Conservation (phyloP, 305 asterid genomes). For the Fraxinus velutina region DNA sequence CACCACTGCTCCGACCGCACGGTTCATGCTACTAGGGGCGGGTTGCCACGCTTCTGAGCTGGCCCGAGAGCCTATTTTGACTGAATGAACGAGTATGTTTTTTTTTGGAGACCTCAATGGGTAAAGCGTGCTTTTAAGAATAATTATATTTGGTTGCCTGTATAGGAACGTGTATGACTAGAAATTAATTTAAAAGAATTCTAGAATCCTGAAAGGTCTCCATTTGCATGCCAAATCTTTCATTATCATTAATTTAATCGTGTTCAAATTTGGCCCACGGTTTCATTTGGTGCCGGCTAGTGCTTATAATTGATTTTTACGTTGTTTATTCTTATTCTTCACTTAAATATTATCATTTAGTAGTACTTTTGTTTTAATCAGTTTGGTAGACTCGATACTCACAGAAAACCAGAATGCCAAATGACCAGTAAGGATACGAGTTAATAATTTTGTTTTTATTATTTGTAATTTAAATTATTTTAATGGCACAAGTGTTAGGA, state of each 20-base stretch:
- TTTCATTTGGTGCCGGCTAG: neutral
- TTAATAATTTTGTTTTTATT: neutral
- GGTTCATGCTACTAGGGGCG: neutral
- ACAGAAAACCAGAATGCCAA: neutral
- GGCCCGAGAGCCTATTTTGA: neutral
- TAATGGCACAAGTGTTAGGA: neutral
- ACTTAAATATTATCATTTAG: neutral
- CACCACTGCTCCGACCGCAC: neutral
- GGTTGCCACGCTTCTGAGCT: neutral
- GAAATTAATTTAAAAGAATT: neutral
- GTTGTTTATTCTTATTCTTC: neutral
- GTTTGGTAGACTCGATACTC: neutral
- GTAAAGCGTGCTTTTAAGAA: neutral
- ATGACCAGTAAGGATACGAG: neutral
- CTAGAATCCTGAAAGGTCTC: neutral
- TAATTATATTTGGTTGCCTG: neutral
- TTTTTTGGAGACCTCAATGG: neutral
- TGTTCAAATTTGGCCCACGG: neutral
- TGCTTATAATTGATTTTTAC: neutral
- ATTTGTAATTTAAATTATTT: no score
- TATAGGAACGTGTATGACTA: neutral
- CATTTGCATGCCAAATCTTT: neutral
- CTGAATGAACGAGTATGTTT: neutral
- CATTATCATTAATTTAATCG: neutral
- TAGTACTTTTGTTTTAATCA: neutral